Evolutionary conservation across 192 early-diverging fungal genomes (phyloP), one percentile per base, ranked within the genome.

Genomic region (Coemansia sp.): DNA sequence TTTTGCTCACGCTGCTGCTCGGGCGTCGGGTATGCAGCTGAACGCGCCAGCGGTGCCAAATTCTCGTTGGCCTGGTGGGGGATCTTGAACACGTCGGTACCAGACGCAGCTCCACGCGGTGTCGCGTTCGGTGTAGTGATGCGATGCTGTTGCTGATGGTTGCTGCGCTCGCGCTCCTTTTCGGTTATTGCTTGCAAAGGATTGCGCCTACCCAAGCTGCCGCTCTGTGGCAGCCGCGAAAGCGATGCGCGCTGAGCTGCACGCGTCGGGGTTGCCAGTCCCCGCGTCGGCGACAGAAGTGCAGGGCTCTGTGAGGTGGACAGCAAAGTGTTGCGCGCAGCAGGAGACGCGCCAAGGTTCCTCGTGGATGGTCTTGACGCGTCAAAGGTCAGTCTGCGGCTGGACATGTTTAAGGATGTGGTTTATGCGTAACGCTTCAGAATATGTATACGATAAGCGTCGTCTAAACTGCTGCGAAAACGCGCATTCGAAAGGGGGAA

Each of bases 341-440:
- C 70, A 7, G 75, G 70, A 28, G 70, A 72, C 51, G 75, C 75
- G 66, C 75, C 75, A 28, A 72, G 53, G 48, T 69, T 64, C 40
- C 75, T 55, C 37, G 63, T 29, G 9, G 63, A 64, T n/a, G 77
- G 72, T 46, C 64, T 62, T 13, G 77, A 70, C 77, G 71, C 71
- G 77, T 79, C 68, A 68, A 79, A 79, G 6, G 72, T 79, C 49
- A 79, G 46, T 64, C 59, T 79, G 39, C 77, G 77, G 58, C 77
- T 79, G 7, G 77, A 63, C 77, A 79, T 79, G 34, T 21, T 26
- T 7, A 23, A 9, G 9, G 23, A 26, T 26, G 23, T 26, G 7
- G 21, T 12, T 51, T 26, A 26, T 16, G 48, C 48, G 48, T 51
- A 51, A 26, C 48, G 23, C 20, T 51, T 51, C 48, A 25, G 16